Evolutionary conservation across 495 filamentous ascomycete genomes (phyloP).

Genomic region (Durotheca rogersii): DNA sequence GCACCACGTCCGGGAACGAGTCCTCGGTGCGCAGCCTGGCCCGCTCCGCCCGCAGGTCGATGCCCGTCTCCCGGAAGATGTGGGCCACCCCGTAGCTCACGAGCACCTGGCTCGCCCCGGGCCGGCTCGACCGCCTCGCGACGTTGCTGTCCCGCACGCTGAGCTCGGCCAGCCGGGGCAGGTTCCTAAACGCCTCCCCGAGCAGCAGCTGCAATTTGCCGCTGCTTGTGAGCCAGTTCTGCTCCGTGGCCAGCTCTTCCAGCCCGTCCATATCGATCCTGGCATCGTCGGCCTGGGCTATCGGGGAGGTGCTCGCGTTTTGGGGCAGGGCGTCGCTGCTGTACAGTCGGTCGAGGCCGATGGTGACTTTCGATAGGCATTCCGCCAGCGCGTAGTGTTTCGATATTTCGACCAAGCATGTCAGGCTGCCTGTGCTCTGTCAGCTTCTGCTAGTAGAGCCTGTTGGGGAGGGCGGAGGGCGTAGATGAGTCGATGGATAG

Average conservation of each 20-base stretch:
- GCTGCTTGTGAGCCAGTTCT: slow-evolving; percentile 29
- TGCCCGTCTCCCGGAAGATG: slow-evolving; percentile 16
- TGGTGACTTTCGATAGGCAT: slow-evolving; percentile 30
- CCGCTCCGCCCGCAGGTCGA: slow-evolving; percentile 16
- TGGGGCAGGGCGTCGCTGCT: slow-evolving; percentile 19
- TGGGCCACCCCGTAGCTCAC: slow-evolving; percentile 25
- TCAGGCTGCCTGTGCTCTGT: slow-evolving; percentile 20
- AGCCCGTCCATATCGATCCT: slow-evolving; percentile 21
- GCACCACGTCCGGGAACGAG: slow-evolving; percentile 27
- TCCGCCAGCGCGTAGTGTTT: slow-evolving; percentile 33
- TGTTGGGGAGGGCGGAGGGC: background rate
- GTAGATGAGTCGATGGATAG: background rate
- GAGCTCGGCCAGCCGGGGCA: slow-evolving; percentile 38
- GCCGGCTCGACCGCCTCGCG: slow-evolving; percentile 3
- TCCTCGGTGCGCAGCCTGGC: slow-evolving; percentile 19
- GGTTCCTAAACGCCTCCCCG: slow-evolving; percentile 39
- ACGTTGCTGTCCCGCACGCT: slow-evolving; percentile 39
- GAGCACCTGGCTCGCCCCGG: slow-evolving; percentile 3
- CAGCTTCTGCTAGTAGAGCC: background rate
- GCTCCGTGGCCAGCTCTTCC: slow-evolving; percentile 26
- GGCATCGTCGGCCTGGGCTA: too few species aligned
- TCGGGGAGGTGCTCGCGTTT: background rate
- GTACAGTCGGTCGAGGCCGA: slow-evolving; percentile 31
- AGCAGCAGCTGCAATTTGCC: slow-evolving; percentile 31
- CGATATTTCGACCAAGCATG: slow-evolving; percentile 27